Conservation (phyloP, 2,329 filamentous ascomycete species). For the Pseudogymnoascus sp. region DNA sequence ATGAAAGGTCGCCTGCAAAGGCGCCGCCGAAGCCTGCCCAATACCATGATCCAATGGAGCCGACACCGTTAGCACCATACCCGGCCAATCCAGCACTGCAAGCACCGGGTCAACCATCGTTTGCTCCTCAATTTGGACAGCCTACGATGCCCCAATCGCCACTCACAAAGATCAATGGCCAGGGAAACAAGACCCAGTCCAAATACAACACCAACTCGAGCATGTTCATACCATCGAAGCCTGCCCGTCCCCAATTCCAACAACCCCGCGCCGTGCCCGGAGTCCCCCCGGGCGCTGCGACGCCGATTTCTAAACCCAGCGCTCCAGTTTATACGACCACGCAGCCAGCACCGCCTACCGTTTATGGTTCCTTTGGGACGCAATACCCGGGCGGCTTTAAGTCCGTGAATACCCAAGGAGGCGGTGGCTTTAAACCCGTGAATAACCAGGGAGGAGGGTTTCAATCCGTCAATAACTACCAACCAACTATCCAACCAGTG, state of each 20-base stretch:
- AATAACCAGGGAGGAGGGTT: constrained; percentile 18
- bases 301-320: constrained; percentile 17
- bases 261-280: constrained; percentile 19
- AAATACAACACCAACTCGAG: constrained; percentile 18
- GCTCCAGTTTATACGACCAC: constrained; percentile 23
- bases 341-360: constrained; percentile 19
- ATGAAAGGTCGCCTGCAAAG: constrained; percentile 27
- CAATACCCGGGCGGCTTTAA: constrained; percentile 21
- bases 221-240: constrained; percentile 27
- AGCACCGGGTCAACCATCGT: constrained; percentile 10
- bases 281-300: constrained; percentile 12
- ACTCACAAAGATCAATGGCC: constrained; percentile 10
- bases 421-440: neutral
- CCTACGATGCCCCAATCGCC: constrained; percentile 26
- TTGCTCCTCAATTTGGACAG: constrained; percentile 24
- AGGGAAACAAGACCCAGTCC: constrained; percentile 14
- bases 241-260: constrained; percentile 20
- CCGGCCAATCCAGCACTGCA: constrained; percentile 11
- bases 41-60: constrained; percentile 16
- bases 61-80: constrained; percentile 12
- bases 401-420: constrained; percentile 17
- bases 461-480: constrained; percentile 19
- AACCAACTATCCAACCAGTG: constrained; percentile 2
- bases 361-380: constrained; percentile 25
- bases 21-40: constrained; percentile 17